Evolutionary conservation across 345 rosid genomes (phyloP).

Genomic region (Trapa incisa): DNA sequence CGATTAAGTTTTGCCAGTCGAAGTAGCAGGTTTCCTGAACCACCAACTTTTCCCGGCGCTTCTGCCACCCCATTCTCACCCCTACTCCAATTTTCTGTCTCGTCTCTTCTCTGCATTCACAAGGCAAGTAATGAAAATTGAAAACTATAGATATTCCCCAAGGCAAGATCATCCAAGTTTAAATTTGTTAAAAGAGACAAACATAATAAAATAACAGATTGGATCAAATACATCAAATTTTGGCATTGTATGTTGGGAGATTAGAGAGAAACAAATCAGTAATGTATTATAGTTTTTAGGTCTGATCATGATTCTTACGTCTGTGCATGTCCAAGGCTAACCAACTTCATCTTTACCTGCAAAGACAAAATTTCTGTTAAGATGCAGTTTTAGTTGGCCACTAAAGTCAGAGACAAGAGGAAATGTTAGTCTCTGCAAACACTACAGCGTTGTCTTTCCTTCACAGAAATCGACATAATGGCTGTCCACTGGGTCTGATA

Average conservation of each 20-base stretch:
- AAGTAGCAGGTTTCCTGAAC: conserved; percentile 61
- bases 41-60: conserved; percentile 45
- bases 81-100: conserved; percentile 59
- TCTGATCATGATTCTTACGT: conserved; percentile 31
- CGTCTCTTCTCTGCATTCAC: conserved; percentile 54
- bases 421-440: not conserved
- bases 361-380: conserved; percentile 6
- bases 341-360: conserved; percentile 83
- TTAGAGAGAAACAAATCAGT: not conserved
- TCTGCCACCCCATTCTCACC: conserved; percentile 68
- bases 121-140: conserved; percentile 1
- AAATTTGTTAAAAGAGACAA: not conserved
- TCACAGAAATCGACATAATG: not conserved
- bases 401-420: not conserved
- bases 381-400: not conserved
- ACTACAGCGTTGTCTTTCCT: not conserved
- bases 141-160: not conserved
- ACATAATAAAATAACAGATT: not conserved
- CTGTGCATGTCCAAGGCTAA: conserved; percentile 66
- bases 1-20: conserved; percentile 89
- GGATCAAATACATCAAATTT: not conserved
- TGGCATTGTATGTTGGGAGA: not conserved
- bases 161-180: not conserved
- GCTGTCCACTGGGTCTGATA: not conserved
- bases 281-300: no score